These are phyloP conservation scores for Yamagishiella unicocca DNA, from an alignment of 139 green algal genomes.

Conservation along the genomic window DNA sequence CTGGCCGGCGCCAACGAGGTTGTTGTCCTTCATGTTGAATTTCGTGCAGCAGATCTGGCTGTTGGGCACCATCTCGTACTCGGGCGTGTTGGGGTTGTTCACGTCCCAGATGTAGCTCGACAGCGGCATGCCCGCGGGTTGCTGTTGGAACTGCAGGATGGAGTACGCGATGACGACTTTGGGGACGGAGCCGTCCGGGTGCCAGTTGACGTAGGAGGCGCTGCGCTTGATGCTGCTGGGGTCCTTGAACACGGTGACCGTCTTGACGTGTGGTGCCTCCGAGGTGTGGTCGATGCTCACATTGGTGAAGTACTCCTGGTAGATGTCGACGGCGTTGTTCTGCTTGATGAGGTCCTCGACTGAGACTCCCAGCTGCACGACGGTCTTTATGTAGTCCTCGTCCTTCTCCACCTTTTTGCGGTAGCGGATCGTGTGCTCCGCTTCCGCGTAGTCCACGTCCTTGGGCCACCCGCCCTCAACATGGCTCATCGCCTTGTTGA, in stretches of 20 bases:
- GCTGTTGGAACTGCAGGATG: constrained; percentile 90
- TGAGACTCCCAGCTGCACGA: constrained; percentile 72
- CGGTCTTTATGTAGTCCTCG: constrained; percentile 93
- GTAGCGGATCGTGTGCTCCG: constrained; percentile 89
- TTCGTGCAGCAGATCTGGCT: constrained; percentile 86
- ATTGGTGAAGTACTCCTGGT: constrained; percentile 92
- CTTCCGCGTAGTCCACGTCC: constrained; percentile 92
- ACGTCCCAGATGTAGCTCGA: constrained; percentile 93
- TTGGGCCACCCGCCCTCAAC: constrained; percentile 95
- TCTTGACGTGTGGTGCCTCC: constrained; percentile 81
- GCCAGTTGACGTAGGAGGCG: constrained; percentile 83
- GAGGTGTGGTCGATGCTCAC: constrained; percentile 67
- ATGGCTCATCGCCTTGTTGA: constrained; percentile 86
- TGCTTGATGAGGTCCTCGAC: constrained; percentile 91
- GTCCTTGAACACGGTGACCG: constrained; percentile 89
- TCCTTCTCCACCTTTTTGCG: constrained; percentile 95
- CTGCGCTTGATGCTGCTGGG: constrained; percentile 73
- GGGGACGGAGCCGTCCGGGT: constrained; percentile 80
- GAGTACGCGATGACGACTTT: constrained; percentile 85
- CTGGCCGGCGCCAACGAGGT: constrained; percentile 85
- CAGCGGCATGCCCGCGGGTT: constrained; percentile 78
- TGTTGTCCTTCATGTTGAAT: constrained; percentile 89
- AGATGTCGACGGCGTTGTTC: constrained; percentile 98
- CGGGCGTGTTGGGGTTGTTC: constrained; percentile 87
- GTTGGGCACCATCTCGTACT: constrained; percentile 79